Conservation (phyloP, 495 filamentous ascomycete genomes). For the Cercophora sp. region DNA sequence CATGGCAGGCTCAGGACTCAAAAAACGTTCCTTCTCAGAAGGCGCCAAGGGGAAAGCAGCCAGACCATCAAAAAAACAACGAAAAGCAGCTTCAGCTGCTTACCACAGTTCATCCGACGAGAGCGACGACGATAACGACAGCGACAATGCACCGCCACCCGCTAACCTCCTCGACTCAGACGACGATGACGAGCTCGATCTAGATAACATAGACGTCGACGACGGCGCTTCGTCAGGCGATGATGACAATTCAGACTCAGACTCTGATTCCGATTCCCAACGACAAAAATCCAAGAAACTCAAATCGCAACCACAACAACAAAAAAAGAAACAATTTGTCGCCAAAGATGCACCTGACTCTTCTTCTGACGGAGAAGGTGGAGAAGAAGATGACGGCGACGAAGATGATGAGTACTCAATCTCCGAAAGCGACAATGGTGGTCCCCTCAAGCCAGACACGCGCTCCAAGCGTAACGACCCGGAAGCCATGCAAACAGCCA, state of each 20-base stretch:
- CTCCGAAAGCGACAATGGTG: constrained; percentile 34
- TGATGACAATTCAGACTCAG: constrained; percentile 35
- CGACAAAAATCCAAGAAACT: constrained; percentile 13
- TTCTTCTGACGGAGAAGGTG: not conserved
- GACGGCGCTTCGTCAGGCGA: constrained; percentile 34
- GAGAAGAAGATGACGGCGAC: constrained; percentile 26
- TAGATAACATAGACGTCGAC: constrained; percentile 43
- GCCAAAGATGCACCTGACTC: constrained; percentile 35
- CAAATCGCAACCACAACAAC: constrained; percentile 17
- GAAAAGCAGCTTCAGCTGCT: constrained; percentile 56
- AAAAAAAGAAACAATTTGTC: constrained; percentile 16
- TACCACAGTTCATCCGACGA: constrained; percentile 70
- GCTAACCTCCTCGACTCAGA: constrained; percentile 68
- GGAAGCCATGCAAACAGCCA: constrained; percentile 80
- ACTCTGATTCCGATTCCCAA: constrained; percentile 31
- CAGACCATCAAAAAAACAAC: constrained; percentile 65
- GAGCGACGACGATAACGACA: constrained; percentile 33
- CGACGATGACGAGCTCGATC: constrained; percentile 55
- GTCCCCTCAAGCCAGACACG: constrained; percentile 30
- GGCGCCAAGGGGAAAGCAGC: constrained; percentile 50
- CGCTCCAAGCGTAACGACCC: constrained; percentile 85
- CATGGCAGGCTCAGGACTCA: constrained; percentile 28
- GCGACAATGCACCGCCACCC: constrained; percentile 54
- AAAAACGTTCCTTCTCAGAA: constrained; percentile 41
- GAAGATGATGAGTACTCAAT: constrained; percentile 33